A percentile compares a stretch with the other conserved stretches of the same genome.
Conservation (phyloP, 2,329 filamentous ascomycete species). For the Aureobasidium sp. region DNA sequence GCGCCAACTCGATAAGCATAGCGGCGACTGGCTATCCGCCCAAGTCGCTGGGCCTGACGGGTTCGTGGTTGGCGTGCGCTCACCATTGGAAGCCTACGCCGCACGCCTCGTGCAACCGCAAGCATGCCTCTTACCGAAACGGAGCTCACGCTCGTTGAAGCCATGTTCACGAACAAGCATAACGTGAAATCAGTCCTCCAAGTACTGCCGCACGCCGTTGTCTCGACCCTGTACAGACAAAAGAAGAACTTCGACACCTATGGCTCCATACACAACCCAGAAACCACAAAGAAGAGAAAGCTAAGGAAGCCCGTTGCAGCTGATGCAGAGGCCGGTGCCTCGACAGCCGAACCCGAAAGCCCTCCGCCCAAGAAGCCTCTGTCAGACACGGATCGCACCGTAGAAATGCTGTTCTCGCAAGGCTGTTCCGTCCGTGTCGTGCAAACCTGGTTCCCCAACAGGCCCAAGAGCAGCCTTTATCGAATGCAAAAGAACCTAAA, state of each 20-base stretch:
- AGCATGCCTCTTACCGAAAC: neutral
- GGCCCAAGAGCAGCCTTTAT: neutral
- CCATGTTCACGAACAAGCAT: conserved; percentile 6
- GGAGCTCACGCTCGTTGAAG: conserved; percentile 3
- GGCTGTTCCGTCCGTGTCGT: neutral
- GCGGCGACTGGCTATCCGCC: neutral
- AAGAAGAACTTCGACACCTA: neutral
- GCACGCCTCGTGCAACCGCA: neutral
- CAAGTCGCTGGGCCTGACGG: neutral
- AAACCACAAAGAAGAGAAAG: neutral
- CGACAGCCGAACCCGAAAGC: neutral
- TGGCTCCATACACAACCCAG: neutral
- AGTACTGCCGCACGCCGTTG: neutral
- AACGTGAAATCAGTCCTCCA: neutral
- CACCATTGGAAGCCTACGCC: neutral
- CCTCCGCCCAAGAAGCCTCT: neutral
- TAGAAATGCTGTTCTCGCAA: neutral
- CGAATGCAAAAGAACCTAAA: neutral
- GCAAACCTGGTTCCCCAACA: conserved; percentile 1
- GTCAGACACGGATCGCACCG: neutral
- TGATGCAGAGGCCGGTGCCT: neutral
- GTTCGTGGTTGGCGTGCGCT: neutral
- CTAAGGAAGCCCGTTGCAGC: neutral
- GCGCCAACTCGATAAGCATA: neutral
- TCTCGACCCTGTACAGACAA: conserved; percentile 2